Evolutionary conservation across 2,329 filamentous ascomycete genomes (phyloP), one percentile per base, ranked within the genome.

Genomic region (Colletotrichum costaricense): DNA sequence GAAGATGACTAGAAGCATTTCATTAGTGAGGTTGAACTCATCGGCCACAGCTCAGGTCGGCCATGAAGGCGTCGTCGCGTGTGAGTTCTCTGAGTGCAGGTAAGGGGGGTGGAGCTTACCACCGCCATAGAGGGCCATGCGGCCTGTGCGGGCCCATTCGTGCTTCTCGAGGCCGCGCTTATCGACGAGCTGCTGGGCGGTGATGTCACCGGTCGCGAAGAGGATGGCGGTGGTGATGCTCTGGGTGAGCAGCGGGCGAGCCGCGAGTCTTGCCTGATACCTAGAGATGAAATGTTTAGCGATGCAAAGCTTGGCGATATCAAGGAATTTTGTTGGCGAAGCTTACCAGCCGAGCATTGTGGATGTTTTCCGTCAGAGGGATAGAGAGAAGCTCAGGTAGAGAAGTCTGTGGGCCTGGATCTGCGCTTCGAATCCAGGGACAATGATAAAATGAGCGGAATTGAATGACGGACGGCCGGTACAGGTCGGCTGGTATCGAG

Each of bases 111-210:
- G 55, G 62, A 63, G 62, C 89, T 79, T 84, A 94, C 92, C 87
- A 76, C 94, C 93, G 75, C 94, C 94, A 81, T 97, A 97, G 73
- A 93, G 84, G 56, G 91, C 91, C 94, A 97, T 97, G 78, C 94
- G 92, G 12, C 88, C 92, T 35, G 94, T 95, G 66, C 94, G 90
- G 33, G 86, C 85, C 49, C 91, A 78, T 79, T 96, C 93, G 82
- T 99, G 96, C 76, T 93, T 93, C 77, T 92, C 85, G 30, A 93
- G 77, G 22, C 95, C 95, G 79, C 89, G 92, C 82, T 91, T 92
- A 85, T 98, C 96, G 73, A 99, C 94, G 46, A 91, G 88, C 85
- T 98, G 96, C 84, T 99, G 97, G 49, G 97, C 95, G 77, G 97
- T 92, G 74, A 93, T 88, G 85, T 99, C 97, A 79, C 97, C 97